Evolutionary conservation across 2,329 filamentous ascomycete species (phyloP).

Genomic region (Aureobasidium vineae): DNA sequence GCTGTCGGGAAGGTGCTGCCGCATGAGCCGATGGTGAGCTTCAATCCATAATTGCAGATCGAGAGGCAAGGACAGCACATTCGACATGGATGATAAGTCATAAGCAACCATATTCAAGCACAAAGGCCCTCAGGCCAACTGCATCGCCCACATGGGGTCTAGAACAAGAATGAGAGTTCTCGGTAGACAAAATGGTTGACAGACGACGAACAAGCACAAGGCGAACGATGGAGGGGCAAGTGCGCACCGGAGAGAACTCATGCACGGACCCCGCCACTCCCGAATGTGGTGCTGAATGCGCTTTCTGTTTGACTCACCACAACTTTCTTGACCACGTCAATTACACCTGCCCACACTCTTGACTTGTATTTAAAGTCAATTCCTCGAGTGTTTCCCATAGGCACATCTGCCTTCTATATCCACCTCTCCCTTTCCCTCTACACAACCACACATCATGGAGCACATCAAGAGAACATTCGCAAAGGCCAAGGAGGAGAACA

Average conservation of each 20-base stretch:
- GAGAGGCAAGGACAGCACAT: background rate
- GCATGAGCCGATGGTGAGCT: conserved; percentile 4
- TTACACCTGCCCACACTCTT: background rate
- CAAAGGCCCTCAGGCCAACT: background rate
- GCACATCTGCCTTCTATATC: background rate
- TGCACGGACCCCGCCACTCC: background rate
- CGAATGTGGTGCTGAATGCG: conserved; percentile 14
- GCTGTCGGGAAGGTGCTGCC: background rate
- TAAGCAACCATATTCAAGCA: background rate
- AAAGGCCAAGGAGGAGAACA: conserved; percentile 51
- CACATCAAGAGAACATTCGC: conserved; percentile 52
- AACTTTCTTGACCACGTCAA: conserved; percentile 10
- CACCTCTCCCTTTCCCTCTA: background rate
- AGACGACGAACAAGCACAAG: background rate
- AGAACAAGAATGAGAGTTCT: background rate
- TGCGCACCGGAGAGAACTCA: no score
- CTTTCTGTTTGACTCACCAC: conserved; percentile 23
- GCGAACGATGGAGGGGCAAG: conserved; percentile 12
- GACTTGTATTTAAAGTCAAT: conserved; percentile 3
- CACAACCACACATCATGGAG: conserved; percentile 42
- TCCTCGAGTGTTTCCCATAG: background rate
- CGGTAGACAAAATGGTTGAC: background rate
- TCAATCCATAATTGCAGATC: conserved; percentile 1
- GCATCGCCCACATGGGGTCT: background rate
- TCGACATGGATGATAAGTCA: no score